Evolutionary conservation across 768 basidiomycete species (phyloP).

Genomic region (Chalciporus chontae): DNA sequence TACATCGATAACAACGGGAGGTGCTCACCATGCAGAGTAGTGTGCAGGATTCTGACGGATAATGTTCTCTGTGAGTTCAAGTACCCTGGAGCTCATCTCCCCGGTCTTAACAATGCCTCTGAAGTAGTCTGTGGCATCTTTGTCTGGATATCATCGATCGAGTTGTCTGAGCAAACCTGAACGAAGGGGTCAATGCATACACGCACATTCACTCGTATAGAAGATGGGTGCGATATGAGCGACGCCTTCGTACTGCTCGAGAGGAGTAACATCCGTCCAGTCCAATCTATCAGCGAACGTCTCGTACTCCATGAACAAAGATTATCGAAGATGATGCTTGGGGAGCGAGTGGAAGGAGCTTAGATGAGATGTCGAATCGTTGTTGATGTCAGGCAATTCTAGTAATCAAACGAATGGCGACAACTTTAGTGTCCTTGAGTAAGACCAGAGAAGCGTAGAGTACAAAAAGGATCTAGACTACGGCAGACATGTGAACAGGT

Average conservation of each 20-base stretch:
- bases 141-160: slow-evolving; percentile 53
- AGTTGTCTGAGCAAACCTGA: slow-evolving; percentile 5
- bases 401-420: too few relatives aligned
- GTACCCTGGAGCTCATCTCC: slow-evolving; percentile 78
- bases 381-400: not conserved
- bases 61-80: slow-evolving; percentile 84
- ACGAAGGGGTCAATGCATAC: slow-evolving; percentile 1
- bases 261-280: slow-evolving; percentile 78
- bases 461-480: slow-evolving; percentile 25
- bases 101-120: slow-evolving; percentile 73
- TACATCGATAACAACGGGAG: not conserved
- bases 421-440: not conserved
- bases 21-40: slow-evolving; percentile 87
- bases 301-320: slow-evolving; percentile 14
- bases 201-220: slow-evolving; percentile 84
- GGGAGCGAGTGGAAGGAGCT: not conserved
- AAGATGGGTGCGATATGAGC: slow-evolving; percentile 89
- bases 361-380: not conserved
- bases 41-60: slow-evolving; percentile 94
- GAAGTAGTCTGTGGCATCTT: slow-evolving; percentile 91
- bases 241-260: slow-evolving; percentile 76
- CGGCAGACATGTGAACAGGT: slow-evolving; percentile 15
- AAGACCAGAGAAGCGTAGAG: slow-evolving; percentile 15
- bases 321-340: not conserved
- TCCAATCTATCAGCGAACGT: slow-evolving; percentile 58